phyloP scores from a whole-genome alignment of 2,329 filamentous ascomycete genomes.

The Alternaria consortialis region DNA sequence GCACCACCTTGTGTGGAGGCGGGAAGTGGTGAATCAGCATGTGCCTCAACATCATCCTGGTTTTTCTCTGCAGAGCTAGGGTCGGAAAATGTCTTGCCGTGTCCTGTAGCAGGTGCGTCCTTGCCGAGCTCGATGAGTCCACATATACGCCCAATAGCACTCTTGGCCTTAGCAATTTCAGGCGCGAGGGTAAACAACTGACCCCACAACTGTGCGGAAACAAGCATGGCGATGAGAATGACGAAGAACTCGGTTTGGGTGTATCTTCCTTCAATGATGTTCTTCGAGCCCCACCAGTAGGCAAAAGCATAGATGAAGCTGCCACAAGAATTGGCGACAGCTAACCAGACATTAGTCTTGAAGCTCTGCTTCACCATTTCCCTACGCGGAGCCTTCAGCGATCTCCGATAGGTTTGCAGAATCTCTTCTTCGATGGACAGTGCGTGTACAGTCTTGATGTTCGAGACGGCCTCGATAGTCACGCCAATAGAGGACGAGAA shows the following conservation, averaged over 20 bases:
- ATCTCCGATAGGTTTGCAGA: slow-evolving; percentile 55
- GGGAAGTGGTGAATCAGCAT: slow-evolving; percentile 58
- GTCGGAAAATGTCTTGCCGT: slow-evolving; percentile 89
- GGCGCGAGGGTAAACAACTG: slow-evolving; percentile 79
- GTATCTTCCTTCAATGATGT: slow-evolving; percentile 72
- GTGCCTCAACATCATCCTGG: slow-evolving; percentile 46
- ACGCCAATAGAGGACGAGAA: slow-evolving; percentile 62
- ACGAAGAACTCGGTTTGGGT: slow-evolving; percentile 77
- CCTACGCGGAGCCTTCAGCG: slow-evolving; percentile 58
- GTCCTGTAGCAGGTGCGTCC: slow-evolving; percentile 54
- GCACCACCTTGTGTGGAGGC: slow-evolving; percentile 70
- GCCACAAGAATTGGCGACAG: slow-evolving; percentile 67
- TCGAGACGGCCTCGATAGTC: slow-evolving; percentile 61
- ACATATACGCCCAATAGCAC: slow-evolving; percentile 81
- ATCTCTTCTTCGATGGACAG: slow-evolving; percentile 63
- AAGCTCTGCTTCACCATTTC: slow-evolving; percentile 61
- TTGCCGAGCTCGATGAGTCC: slow-evolving; percentile 57
- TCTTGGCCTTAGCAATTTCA: slow-evolving; percentile 73
- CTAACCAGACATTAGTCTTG: slow-evolving; percentile 67
- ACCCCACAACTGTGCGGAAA: slow-evolving; percentile 76
- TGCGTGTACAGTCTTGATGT: slow-evolving; percentile 62
- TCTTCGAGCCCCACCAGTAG: slow-evolving; percentile 81
- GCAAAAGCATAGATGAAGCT: slow-evolving; percentile 78
- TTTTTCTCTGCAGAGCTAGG: slow-evolving; percentile 74
- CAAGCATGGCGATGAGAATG: slow-evolving; percentile 74